A percentile compares a stretch with the other conserved stretches of the same genome.
phyloP scores from a whole-genome alignment of 2,329 filamentous ascomycete species.

The Mycosphaerella sp. region DNA sequence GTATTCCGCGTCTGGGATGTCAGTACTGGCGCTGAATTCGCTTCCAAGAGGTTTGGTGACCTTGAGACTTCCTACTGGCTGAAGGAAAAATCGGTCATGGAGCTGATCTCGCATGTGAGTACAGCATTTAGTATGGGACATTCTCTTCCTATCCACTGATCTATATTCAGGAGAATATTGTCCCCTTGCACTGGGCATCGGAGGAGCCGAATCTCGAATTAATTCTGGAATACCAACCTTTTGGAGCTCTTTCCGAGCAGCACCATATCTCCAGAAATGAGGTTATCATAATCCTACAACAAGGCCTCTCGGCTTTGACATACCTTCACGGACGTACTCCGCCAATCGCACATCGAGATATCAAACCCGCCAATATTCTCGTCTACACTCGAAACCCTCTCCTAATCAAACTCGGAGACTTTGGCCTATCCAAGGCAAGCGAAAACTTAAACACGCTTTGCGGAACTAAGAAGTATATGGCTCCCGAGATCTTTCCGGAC shows the following conservation, averaged over 20 bases:
- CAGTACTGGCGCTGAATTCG: not conserved
- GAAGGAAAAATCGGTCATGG: slow-evolving; percentile 2
- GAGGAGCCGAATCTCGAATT: not conserved
- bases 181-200: not conserved
- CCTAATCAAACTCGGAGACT: slow-evolving; percentile 9
- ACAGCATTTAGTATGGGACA: no score
- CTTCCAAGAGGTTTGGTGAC: slow-evolving; percentile 2
- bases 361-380: slow-evolving; percentile 12
- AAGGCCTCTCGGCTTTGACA: slow-evolving; percentile 2
- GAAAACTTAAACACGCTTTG: slow-evolving; percentile 4
- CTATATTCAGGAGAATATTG: not conserved
- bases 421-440: slow-evolving; percentile 9
- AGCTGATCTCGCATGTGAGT: slow-evolving; percentile 4
- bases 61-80: not conserved
- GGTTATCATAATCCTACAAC: not conserved
- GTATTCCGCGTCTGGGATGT: slow-evolving; percentile 8
- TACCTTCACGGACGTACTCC: slow-evolving; percentile 7
- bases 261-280: slow-evolving; percentile 1
- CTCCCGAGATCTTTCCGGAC: slow-evolving; percentile 5
- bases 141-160: not conserved
- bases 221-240: slow-evolving; percentile 3
- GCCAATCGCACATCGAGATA: slow-evolving; percentile 12
- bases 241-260: slow-evolving; percentile 1
- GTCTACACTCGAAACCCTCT: slow-evolving; percentile 3
- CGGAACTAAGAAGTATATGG: slow-evolving; percentile 2